Base-by-base conservation (phyloP, 2,329 filamentous ascomycete genomes). In the Cercospora nicotianae region DNA sequence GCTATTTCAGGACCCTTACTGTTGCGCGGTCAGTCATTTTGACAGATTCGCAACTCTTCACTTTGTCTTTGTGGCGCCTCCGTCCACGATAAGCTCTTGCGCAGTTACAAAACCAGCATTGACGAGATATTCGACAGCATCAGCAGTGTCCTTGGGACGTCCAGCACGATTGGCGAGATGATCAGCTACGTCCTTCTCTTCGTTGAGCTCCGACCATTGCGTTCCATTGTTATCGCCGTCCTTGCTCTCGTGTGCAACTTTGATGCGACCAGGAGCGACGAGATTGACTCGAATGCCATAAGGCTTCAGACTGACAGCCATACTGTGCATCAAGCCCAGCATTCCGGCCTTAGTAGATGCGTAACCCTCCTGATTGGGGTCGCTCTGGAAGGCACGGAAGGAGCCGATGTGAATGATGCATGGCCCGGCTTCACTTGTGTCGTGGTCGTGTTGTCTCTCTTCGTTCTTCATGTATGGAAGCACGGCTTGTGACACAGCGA, bases 161-260 rank as follows among this genome's bases (percentile, higher is more conserved):
- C 83, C 84, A 9, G 84, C 83, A 58, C 83, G 76, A n/a, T 83
- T 83, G 2, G 80, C 81, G 2, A 82, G 77, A 74, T 86, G 83
- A 80, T 83, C 84, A 39, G 75, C 71, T 3, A 79, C 77, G 66
- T 85, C 83, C 59, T 81, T 79, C 60, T 80, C 77, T 1, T 79
- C 71, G 39, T 75, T 74, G 59, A 70, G 79, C 3, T 81, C 78
- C 62, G 81, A 80, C 83, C 82, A 85, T 39, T 69, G 61, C 20
- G 65, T 69, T 0, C 78, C 79, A 60, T 78, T 76, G 68, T 81
- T 78, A 71, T 85, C 81, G 2, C 76, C 80, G 31, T 74, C 76
- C 69, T 77, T 78, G 36, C 72, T 76, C 71, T 82, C 81, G 51
- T 84, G 78, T 16, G 72, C 77, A 2, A 84, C 83, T 69, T 85